Conservation (phyloP, 1,284 basidiomycete species). For the Tetrapyrgos nigripes region DNA sequence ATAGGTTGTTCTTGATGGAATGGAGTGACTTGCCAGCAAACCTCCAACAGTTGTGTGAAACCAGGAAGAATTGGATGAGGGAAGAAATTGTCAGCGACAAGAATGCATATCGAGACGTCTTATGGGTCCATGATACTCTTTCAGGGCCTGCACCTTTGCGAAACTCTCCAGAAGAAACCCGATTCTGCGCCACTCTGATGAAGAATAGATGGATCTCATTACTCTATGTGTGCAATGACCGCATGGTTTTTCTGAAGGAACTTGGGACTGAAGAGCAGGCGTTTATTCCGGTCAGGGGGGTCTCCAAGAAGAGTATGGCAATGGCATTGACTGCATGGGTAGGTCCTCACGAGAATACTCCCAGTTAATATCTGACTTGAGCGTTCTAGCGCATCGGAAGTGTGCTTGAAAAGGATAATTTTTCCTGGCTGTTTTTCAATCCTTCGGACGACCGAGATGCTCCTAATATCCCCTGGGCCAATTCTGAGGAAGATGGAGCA, state of each 20-base stretch:
- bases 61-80: background rate
- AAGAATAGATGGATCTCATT: background rate
- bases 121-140: background rate
- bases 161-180: background rate
- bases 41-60: background rate
- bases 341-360: background rate
- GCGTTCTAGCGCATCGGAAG: background rate
- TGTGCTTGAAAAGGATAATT: background rate
- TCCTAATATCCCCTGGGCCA: background rate
- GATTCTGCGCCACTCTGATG: background rate
- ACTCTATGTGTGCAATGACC: slow-evolving; percentile 5
- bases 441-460: background rate
- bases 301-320: background rate
- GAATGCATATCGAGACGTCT: background rate
- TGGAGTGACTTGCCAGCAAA: background rate
- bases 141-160: background rate
- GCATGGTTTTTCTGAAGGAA: background rate
- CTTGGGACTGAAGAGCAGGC: background rate
- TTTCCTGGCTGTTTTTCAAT: slow-evolving; percentile 11
- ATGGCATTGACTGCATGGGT: slow-evolving; percentile 3
- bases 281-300: background rate
- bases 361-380: background rate
- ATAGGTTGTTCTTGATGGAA: background rate
- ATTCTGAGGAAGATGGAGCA: background rate
- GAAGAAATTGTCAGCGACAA: background rate